phyloP scores from a whole-genome alignment of 2,329 filamentous ascomycete genomes.

The Podosphaera aphanis region DNA sequence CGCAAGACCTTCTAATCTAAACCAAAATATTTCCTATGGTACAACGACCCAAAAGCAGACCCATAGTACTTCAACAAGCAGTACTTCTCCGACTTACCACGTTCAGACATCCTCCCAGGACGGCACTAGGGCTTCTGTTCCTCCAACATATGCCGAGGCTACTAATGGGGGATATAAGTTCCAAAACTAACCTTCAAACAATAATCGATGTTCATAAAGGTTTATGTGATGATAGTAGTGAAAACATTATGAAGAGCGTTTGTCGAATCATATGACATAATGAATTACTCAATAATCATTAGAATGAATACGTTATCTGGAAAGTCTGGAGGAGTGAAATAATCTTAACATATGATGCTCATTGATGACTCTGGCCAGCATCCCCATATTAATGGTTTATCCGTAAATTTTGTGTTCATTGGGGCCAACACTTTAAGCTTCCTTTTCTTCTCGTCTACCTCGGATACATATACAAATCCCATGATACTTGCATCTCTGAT shows the following conservation, averaged over 20 bases:
- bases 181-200: constrained; percentile 24
- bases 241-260: background rate
- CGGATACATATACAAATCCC: constrained; percentile 81
- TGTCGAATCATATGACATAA: background rate
- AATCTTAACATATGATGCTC: constrained; percentile 11
- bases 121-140: constrained; percentile 20
- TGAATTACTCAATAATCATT: background rate
- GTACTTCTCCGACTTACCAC: constrained; percentile 9
- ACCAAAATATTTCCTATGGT: constrained; percentile 5
- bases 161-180: constrained; percentile 81
- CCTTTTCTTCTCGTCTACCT: constrained; percentile 67
- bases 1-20: constrained; percentile 7
- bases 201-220: background rate
- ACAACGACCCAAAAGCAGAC: constrained; percentile 15
- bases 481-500: constrained; percentile 66
- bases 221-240: constrained; percentile 5
- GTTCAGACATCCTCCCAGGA: constrained; percentile 14
- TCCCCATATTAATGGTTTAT: constrained; percentile 61
- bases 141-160: constrained; percentile 76
- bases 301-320: background rate
- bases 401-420: constrained; percentile 57
- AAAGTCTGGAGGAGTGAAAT: background rate
- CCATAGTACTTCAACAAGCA: constrained; percentile 15
- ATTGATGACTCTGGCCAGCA: constrained; percentile 70
- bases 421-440: constrained; percentile 66